Conservation (phyloP, 2,329 filamentous ascomycete genomes). For the Podosphaera leucotricha region DNA sequence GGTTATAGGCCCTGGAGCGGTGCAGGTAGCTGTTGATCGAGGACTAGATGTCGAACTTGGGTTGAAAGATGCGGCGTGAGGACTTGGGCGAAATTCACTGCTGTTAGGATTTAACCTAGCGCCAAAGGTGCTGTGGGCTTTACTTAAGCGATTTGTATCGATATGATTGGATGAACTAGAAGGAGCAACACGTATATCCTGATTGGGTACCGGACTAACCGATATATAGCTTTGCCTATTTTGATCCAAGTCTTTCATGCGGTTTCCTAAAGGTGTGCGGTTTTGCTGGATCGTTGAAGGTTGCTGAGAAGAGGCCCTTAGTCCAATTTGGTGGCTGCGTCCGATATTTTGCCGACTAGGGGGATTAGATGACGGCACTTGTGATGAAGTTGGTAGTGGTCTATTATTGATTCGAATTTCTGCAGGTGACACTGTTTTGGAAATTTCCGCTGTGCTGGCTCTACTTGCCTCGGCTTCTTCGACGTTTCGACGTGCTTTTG, state of each 20-base stretch:
- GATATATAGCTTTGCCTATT: conserved; percentile 8
- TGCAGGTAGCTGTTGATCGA: conserved; percentile 23
- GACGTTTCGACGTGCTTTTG: conserved; percentile 58
- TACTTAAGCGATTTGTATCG: conserved; percentile 27
- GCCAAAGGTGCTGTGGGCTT: conserved; percentile 26
- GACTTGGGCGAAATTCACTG: conserved; percentile 67
- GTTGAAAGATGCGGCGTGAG: conserved; percentile 52
- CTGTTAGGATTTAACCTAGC: conserved; percentile 40
- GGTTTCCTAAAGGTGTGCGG: conserved; percentile 7
- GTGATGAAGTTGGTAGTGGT: conserved; percentile 23
- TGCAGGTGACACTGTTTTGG: conserved; percentile 23
- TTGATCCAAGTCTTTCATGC: conserved; percentile 13
- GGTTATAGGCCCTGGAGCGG: conserved; percentile 18
- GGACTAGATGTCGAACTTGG: conserved; percentile 50
- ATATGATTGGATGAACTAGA: conserved; percentile 40
- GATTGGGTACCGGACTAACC: conserved; percentile 8
- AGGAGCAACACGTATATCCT: conserved; percentile 47
- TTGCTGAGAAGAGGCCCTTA: conserved; percentile 13
- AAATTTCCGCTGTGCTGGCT: conserved; percentile 20
- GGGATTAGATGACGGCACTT: conserved; percentile 11
- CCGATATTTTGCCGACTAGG: conserved; percentile 11
- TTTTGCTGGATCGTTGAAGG: conserved; percentile 7
- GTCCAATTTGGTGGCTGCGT: conserved; percentile 19
- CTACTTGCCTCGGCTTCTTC: conserved; percentile 30
- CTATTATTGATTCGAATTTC: conserved; percentile 19